A percentile compares a stretch with the other conserved stretches of the same genome.
These are phyloP conservation scores for Suillus occidentalis DNA, from an alignment of 768 basidiomycete species.

Conservation along the genomic window DNA sequence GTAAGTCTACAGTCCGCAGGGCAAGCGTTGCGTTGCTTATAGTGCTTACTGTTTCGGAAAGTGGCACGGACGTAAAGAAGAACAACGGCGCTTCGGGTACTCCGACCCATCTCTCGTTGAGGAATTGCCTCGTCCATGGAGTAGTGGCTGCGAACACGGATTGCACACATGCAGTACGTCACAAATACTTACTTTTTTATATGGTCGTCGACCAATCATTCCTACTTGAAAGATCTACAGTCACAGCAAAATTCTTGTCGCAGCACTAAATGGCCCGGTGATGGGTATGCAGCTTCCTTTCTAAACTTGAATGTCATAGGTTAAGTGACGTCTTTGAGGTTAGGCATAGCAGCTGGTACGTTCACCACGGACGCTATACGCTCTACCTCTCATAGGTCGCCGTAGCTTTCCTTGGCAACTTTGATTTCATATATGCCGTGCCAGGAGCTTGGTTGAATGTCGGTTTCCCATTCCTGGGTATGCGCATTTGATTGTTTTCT, in stretches of 20 bases:
- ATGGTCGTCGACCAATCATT: neutral
- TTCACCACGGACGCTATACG: neutral
- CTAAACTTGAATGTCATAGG: neutral
- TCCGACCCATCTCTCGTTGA: conserved; percentile 23
- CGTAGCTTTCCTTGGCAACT: conserved; percentile 65
- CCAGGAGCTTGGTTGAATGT: conserved; percentile 61
- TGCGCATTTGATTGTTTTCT: conserved; percentile 5
- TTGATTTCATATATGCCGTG: conserved; percentile 72
- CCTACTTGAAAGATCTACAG: conserved; percentile 51
- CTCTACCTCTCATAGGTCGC: neutral
- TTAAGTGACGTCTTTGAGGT: neutral
- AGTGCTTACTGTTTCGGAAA: conserved; percentile 23
- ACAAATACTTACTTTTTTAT: neutral
- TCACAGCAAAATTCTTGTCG: conserved; percentile 69
- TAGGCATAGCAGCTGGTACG: conserved; percentile 67
- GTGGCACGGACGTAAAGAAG: conserved; percentile 58
- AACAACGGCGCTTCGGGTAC: conserved; percentile 17
- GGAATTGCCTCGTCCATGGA: conserved; percentile 45
- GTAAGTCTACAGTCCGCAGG: conserved; percentile 39
- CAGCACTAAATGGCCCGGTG: conserved; percentile 72
- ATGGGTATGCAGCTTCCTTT: conserved; percentile 49
- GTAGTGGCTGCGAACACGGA: conserved; percentile 57
- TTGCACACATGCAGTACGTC: conserved; percentile 60
- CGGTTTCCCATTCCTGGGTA: conserved; percentile 67
- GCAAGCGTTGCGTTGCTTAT: neutral